Percentiles rank a stretch among this genome's conserved stretches.
phyloP scores from a whole-genome alignment of 805 yeast species.

The Geotrichum ghanense region DNA sequence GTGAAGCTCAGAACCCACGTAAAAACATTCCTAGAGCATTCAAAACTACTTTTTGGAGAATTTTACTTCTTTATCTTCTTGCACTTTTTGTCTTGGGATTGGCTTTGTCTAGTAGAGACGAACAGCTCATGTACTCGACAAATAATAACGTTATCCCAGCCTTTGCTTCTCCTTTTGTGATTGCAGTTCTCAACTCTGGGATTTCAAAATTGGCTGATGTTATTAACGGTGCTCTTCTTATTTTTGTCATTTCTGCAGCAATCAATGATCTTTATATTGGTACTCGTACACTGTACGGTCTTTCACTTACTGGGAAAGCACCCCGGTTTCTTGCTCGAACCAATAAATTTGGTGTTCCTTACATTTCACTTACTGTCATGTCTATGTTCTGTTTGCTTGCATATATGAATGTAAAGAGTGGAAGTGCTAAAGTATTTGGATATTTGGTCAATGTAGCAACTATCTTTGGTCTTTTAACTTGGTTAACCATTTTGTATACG shows the following conservation, averaged over 20 bases:
- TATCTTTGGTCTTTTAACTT: constrained; percentile 59
- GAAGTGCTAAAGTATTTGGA: constrained; percentile 36
- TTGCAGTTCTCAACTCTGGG: constrained; percentile 59
- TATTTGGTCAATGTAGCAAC: constrained; percentile 60
- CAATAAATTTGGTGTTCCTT: constrained; percentile 62
- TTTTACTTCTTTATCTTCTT: constrained; percentile 48
- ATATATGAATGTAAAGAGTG: constrained; percentile 52
- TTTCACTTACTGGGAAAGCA: constrained; percentile 64
- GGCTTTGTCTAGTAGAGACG: constrained; percentile 52
- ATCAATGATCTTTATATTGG: constrained; percentile 72
- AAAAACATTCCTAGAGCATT: constrained; percentile 61
- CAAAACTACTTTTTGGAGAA: constrained; percentile 57
- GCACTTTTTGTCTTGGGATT: constrained; percentile 55
- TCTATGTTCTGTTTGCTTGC: constrained; percentile 51
- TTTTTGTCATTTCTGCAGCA: constrained; percentile 72
- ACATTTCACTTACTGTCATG: constrained; percentile 40
- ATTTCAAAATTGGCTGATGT: constrained; percentile 61
- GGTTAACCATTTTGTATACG: constrained; percentile 60
- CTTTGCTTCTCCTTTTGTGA: constrained; percentile 74
- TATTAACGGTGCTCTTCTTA: constrained; percentile 64
- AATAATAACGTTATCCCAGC: constrained; percentile 34
- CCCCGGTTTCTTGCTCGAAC: constrained; percentile 57
- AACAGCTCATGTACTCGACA: constrained; percentile 37
- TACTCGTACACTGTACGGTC: constrained; percentile 61
- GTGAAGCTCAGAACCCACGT: constrained; percentile 62